Percentiles rank a stretch among this genome's conserved stretches.
phyloP scores from a whole-genome alignment of 768 basidiomycete genomes.

The Thelephora ganbajun region DNA sequence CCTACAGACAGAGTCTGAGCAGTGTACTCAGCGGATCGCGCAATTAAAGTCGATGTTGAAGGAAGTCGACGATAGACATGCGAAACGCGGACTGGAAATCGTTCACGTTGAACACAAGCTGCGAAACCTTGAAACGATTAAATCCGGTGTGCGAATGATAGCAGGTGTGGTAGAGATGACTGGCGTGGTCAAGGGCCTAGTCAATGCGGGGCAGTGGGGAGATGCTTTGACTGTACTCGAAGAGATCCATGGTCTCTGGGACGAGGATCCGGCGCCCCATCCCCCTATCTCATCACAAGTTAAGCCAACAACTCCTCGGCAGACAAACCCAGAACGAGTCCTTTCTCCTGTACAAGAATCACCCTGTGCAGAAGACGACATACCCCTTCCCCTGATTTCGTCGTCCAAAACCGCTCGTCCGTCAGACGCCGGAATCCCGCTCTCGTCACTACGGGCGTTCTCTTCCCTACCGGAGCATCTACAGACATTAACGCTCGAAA shows the following conservation, averaged over 20 bases:
- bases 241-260: slow-evolving; percentile 48
- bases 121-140: slow-evolving; percentile 42
- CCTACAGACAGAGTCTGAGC: slow-evolving; percentile 77
- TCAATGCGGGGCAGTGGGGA: slow-evolving; percentile 79
- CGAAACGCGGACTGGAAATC: slow-evolving; percentile 67
- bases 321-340: slow-evolving; percentile 7
- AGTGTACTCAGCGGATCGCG: slow-evolving; percentile 65
- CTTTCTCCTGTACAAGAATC: slow-evolving; percentile 15
- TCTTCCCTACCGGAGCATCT: slow-evolving; percentile 63
- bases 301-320: background rate
- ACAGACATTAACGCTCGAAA: slow-evolving; percentile 56
- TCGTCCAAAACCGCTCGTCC: slow-evolving; percentile 22
- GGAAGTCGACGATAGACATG: slow-evolving; percentile 64
- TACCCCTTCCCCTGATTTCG: background rate
- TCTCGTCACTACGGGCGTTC: slow-evolving; percentile 63
- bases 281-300: background rate
- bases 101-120: slow-evolving; percentile 52
- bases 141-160: slow-evolving; percentile 49
- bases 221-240: slow-evolving; percentile 71
- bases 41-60: slow-evolving; percentile 56
- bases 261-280: slow-evolving; percentile 7
- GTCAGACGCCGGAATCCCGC: slow-evolving; percentile 24
- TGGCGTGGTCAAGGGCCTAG: slow-evolving; percentile 53
- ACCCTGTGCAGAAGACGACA: slow-evolving; percentile 7
- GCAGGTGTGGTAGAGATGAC: slow-evolving; percentile 67